Evolutionary conservation across 345 rosid species (phyloP), one percentile per base, ranked within the genome.

Genomic region (Citrus cavaleriei): DNA sequence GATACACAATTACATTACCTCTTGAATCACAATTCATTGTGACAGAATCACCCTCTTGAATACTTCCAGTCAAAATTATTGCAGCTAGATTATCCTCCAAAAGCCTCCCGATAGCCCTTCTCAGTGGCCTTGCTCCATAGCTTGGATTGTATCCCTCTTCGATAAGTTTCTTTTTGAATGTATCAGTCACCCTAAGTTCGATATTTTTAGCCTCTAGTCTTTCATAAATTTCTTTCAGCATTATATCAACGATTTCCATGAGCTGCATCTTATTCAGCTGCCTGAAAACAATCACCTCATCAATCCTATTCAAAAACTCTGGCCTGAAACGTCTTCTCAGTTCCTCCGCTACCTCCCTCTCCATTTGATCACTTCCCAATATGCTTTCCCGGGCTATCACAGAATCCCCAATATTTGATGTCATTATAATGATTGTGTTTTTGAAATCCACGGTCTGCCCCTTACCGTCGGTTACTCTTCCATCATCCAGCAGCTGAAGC

Each of bases 111-210:
- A 90, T 83, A 1, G 94, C 92, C 70, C 93, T 89, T 63, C 88
- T 85, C 80, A 92, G 81, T 0, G 97, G 93, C 70, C 97, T 90
- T 0, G 92, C 97, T 63, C 94, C 93, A 61, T 90, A 88, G 73
- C 82, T 84, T 1, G 88, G 87, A 73, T 84, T 86, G 18, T 85
- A 81, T 8, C 94, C 93, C 84, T 88, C 94, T 25, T 89, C 79
- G 0, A 90, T 86, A 4, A 90, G 81, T 77, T 83, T 84, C 74
- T 85, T 87, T 69, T 68, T 88, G 70, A 89, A 87, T 19, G 82
- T 77, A 64, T 85, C 88, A 0, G 91, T 88, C 70, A 90, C 93
- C 21, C 81, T 83, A 12, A 92, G 84, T 75, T 83, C 81, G 16
- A 89, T 88, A 19, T 89, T 86, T 55, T 88, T 89, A 34, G 71